A percentile compares a stretch with the other conserved stretches of the same genome.
Conservation (phyloP, 768 basidiomycete genomes). For the Tylopilus felleus region DNA sequence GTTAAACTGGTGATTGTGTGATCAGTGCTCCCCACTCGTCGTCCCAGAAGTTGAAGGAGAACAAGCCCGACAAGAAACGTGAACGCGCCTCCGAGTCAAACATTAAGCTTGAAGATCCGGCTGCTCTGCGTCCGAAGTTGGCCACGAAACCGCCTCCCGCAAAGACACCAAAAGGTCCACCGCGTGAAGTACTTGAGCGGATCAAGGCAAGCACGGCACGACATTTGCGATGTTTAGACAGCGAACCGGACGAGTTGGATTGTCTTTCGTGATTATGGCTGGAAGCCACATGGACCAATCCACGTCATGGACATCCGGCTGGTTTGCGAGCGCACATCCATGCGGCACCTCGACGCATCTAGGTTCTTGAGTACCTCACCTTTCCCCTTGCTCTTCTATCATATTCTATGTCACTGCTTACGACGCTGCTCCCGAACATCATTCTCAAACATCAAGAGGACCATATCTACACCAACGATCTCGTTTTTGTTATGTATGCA, state of each 20-base stretch:
- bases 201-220: slow-evolving; percentile 32
- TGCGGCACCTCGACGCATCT: not conserved
- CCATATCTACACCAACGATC: not conserved
- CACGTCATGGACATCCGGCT: not conserved
- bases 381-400: not conserved
- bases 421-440: not conserved
- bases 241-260: slow-evolving; percentile 46
- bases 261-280: slow-evolving; percentile 37
- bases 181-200: slow-evolving; percentile 38
- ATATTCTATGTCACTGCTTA: not conserved
- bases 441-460: not conserved
- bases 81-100: not conserved
- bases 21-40: slow-evolving; percentile 12
- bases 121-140: not conserved
- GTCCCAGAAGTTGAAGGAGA: slow-evolving; percentile 37
- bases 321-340: not conserved
- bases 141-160: slow-evolving; percentile 2
- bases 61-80: slow-evolving; percentile 11
- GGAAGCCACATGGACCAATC: not conserved
- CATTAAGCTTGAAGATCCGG: not conserved
- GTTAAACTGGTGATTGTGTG: not conserved
- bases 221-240: slow-evolving; percentile 18
- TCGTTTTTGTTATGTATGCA: not conserved
- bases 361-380: not conserved
- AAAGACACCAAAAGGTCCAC: slow-evolving; percentile 34